phyloP scores from a whole-genome alignment of 805 yeast species.

The Kluyveromyces wickerhamii region DNA sequence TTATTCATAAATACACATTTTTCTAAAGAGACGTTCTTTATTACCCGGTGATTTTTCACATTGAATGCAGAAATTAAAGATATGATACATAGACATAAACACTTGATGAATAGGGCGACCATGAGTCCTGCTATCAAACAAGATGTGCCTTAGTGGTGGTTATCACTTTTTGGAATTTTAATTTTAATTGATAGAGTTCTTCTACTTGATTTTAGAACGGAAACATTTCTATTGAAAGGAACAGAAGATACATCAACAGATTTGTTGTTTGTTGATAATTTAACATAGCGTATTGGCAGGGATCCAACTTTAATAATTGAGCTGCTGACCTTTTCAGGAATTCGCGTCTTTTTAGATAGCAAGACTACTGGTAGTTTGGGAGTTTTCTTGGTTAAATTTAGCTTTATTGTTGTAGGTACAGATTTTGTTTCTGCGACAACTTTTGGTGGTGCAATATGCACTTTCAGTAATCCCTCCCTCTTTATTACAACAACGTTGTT shows the following conservation, averaged over 20 bases:
- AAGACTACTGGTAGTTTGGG: background rate
- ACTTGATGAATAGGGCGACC: no score
- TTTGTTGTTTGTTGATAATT: constrained; percentile 30
- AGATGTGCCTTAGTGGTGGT: no score
- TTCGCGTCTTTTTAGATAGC: constrained; percentile 10
- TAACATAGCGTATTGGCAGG: constrained; percentile 36
- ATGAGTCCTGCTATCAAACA: no score
- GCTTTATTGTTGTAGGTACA: constrained; percentile 1
- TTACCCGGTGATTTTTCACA: no score
- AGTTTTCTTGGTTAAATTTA: background rate
- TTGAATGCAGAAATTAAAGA: no score
- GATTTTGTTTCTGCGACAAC: constrained; percentile 8
- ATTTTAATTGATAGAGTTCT: constrained; percentile 25
- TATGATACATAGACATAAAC: no score
- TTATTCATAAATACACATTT: no score
- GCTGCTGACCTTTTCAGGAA: constrained; percentile 10
- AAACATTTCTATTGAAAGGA: constrained; percentile 32
- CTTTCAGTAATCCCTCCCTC: constrained; percentile 38
- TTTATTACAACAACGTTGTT: constrained; percentile 50
- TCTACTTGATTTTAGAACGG: constrained; percentile 22
- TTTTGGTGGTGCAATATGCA: constrained; percentile 21
- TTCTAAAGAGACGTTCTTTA: no score
- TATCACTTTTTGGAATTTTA: constrained; percentile 9
- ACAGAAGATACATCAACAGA: constrained; percentile 35
- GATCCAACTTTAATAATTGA: constrained; percentile 21